Evolutionary conservation across 768 basidiomycete species (phyloP), one percentile per base, ranked within the genome.

Genomic region (Gloeopeniophorella convolvens): DNA sequence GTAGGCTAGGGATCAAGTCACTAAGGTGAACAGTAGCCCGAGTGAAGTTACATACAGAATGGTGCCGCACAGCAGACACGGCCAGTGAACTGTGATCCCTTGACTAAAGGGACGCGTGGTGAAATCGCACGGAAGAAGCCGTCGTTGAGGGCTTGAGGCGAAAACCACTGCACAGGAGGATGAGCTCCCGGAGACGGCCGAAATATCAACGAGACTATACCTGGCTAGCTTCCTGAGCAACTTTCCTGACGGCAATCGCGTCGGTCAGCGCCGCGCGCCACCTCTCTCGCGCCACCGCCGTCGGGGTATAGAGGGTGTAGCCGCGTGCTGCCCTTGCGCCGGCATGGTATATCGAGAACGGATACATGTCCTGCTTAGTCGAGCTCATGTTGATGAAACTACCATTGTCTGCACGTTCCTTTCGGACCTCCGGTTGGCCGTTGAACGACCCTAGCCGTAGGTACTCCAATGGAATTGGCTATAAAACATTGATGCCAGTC

Each of bases 401-500:
- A 31, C 78, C 75, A 41, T 79, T 81, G 42, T 85, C 82, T 13
- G 70, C 59, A 36, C 74, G 75, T 54, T 83, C 85, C 60, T 76
- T 82, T 28, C 86, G 78, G 41, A 66, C 70, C 56, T 89, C 89
- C 4, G 79, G 68, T 5, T 76, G 69, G 1, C 62, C 71, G 16
- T 73, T 70, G 61, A 91, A 92, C 13, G 74, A 67, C 24, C 76
- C 87, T 7, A 90, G 71, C 15, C 78, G 79, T n/a, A 92, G 75
- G 56, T 82, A 90, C 31, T 85, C 82, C 2, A 92, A 67, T 3
- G 88, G 84, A 47, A 92, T 77, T 24, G 89, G 89, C 89, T 91
- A 55, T 5, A 42, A 3, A 27, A 30, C 30, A 31, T 15, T 47
- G 54, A 41, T 51, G 57, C 30, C 10, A 51, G 42, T 27, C 1